Evolutionary conservation across 257 asterid species (phyloP).

Genomic region (Cynanchum wilfordii): DNA sequence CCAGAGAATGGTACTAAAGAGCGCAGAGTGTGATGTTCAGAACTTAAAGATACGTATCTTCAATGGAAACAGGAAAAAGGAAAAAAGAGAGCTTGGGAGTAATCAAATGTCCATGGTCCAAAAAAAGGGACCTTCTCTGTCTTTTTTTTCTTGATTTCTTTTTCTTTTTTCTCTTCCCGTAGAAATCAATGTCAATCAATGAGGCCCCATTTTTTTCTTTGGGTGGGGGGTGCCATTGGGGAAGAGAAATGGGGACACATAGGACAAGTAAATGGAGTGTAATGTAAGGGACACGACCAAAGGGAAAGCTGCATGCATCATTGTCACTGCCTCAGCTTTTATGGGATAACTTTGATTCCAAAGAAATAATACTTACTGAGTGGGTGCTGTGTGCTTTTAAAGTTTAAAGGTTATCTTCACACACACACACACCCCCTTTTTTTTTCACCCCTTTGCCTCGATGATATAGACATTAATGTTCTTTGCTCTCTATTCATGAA

Average conservation of each 20-base stretch:
- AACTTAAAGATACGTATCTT: too few relatives aligned
- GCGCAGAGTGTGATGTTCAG: too few relatives aligned
- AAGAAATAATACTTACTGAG: background rate
- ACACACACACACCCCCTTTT: too few relatives aligned
- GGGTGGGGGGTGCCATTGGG: background rate
- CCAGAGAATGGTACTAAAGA: too few relatives aligned
- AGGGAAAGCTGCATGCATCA: constrained; percentile 13
- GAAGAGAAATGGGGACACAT: background rate
- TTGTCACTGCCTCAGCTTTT: constrained; percentile 4
- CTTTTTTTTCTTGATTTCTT: too few relatives aligned
- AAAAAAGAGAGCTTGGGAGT: too few relatives aligned
- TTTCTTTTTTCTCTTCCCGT: too few relatives aligned
- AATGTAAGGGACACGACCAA: constrained; percentile 20
- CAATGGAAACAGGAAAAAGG: too few relatives aligned
- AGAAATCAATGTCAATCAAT: background rate
- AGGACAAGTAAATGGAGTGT: constrained; percentile 13
- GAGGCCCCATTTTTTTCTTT: background rate
- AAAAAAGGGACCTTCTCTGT: background rate
- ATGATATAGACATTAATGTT: background rate
- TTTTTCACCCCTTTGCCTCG: background rate
- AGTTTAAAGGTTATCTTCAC: background rate
- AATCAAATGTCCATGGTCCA: too few relatives aligned
- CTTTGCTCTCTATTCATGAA: background rate
- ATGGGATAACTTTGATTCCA: constrained; percentile 9
- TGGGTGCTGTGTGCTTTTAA: background rate